Evolutionary conservation across 2,329 filamentous ascomycete genomes (phyloP), one percentile per base, ranked within the genome.

Genomic region (Curvularia sp.): DNA sequence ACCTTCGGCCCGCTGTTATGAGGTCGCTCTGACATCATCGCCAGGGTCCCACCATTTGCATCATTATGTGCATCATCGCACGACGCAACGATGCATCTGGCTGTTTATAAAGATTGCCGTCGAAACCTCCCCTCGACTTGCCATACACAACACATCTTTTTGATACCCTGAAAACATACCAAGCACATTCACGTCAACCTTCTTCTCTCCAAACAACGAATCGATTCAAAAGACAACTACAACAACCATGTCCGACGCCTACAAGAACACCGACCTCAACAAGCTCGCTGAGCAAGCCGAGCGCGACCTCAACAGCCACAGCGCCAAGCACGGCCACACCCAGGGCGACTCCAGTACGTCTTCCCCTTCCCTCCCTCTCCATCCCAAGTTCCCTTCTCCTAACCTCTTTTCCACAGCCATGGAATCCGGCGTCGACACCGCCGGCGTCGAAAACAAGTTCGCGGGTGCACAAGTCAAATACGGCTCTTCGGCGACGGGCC

Each of bases 351-450:
- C 75, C 43, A 75, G 79, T 81, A 77, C 9, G 68, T 20, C 38
- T 24, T 42, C 35, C 33, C 3, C 18, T 12, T 26, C 15, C 8
- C 20, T 30, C 24, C 22, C 33, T 26, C 10, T 18, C 8, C 47
- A 48, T 9, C 38, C 9, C 3, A 31, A 10, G 2, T 31, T 10
- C 30, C 30, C 30, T 18, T 18, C 18, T 18, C 18, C 18, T 18
- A 18, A 18, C 18, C 18, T 18, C 18, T 18, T 18, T 18, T 18
- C 2, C 22, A 31, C 56, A 83, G 81, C 76, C 39, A 64, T 47
- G 46, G 82, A 83, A 62, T 83, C 81, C 51, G 82, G 81, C 67
- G 73, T 84, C 69, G 77, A 84, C 70, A 71, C 77, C n/a, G 62
- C 63, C 9, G 28, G 18, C 58, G 78, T 75, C 8, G 66, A 65